Evolutionary conservation across 176 grass and related monocot genomes (phyloP).

Genomic region (Bothriochloa decipiens): DNA sequence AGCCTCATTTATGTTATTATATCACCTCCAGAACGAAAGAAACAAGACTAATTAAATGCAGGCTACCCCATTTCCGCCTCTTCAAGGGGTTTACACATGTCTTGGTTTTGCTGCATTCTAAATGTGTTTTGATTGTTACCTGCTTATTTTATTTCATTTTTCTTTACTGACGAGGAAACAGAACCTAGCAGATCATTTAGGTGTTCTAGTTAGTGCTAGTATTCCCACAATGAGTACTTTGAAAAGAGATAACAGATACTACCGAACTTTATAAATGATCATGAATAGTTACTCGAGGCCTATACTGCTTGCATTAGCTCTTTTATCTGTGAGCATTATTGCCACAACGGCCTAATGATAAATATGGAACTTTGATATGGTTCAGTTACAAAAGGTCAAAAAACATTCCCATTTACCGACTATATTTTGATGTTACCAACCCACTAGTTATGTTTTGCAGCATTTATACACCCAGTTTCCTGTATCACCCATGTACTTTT

Average conservation of each 20-base stretch:
- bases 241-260: not conserved
- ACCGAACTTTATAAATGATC: not conserved
- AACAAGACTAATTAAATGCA: constrained; percentile 12
- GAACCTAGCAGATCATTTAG: not conserved
- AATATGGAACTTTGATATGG: not conserved
- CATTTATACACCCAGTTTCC: not conserved
- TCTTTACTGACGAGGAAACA: not conserved
- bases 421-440: constrained; percentile 16
- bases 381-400: not conserved
- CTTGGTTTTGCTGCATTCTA: not conserved
- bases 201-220: not conserved
- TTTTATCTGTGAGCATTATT: not conserved
- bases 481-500: not conserved
- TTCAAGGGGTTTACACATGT: not conserved
- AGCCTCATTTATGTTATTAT: constrained; percentile 37
- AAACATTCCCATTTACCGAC: constrained; percentile 12
- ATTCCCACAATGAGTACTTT: not conserved
- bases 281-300: not conserved
- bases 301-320: not conserved
- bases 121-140: not conserved
- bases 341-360: not conserved
- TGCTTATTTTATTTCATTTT: constrained; percentile 10
- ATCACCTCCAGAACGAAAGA: constrained; percentile 9
- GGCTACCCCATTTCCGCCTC: not conserved
- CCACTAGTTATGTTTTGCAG: not conserved